These are phyloP conservation scores for Phytophthora rubi DNA, from an alignment of 352 stramenopile species.

Conservation along the genomic window DNA sequence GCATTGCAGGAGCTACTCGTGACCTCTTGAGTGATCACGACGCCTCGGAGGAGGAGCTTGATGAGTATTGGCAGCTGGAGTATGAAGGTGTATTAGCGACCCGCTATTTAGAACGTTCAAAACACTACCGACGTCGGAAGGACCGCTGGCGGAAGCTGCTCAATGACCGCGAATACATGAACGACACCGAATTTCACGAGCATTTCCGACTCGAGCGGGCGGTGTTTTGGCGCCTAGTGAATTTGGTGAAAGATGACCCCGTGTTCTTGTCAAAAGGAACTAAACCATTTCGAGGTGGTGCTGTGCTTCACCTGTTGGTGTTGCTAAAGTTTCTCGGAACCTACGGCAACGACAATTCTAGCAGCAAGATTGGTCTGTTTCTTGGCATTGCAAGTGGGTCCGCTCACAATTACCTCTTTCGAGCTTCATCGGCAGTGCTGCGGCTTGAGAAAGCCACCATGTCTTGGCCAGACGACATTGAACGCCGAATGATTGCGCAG, in stretches of 20 bases:
- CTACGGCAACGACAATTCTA: conserved; percentile 31
- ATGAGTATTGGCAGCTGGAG: conserved; percentile 13
- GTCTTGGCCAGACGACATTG: conserved; percentile 6
- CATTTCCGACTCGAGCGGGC: conserved; percentile 13
- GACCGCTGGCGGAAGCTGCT: conserved; percentile 12
- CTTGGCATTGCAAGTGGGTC: conserved; percentile 31
- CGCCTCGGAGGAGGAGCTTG: conserved; percentile 9
- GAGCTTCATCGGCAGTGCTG: conserved; percentile 10
- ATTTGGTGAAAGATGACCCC: conserved; percentile 10
- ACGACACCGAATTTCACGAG: conserved; percentile 18
- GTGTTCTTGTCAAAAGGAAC: conserved; percentile 9
- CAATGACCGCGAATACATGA: conserved; percentile 10
- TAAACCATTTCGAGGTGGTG: conserved; percentile 27
- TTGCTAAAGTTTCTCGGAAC: conserved; percentile 39
- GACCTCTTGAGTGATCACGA: conserved; percentile 11
- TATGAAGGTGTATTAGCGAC: background rate
- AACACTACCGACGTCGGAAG: conserved; percentile 1
- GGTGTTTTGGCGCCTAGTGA: conserved; percentile 10
- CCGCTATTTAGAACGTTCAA: background rate
- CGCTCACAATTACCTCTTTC: conserved; percentile 27
- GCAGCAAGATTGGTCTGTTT: conserved; percentile 26
- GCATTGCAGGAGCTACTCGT: background rate
- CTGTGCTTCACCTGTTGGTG: conserved; percentile 27
- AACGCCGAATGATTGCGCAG: conserved; percentile 15
- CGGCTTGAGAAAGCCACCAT: conserved; percentile 2